A percentile compares a stretch with the other conserved stretches of the same genome.
Evolutionary conservation across 2,329 filamentous ascomycete species (phyloP).

Genomic region (Colletotrichum sojae): DNA sequence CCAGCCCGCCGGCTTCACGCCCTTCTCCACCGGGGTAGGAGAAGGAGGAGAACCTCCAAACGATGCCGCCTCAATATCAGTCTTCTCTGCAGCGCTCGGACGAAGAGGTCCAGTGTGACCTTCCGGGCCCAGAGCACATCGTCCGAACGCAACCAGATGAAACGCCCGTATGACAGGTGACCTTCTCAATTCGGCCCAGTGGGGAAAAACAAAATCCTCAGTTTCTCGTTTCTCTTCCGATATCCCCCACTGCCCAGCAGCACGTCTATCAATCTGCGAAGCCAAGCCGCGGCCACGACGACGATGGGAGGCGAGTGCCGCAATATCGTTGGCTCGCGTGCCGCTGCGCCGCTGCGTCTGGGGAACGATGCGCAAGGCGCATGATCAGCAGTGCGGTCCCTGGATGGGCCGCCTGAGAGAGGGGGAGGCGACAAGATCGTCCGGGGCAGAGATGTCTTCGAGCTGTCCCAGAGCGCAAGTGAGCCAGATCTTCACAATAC

Average conservation of each 20-base stretch:
- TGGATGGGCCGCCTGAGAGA: not conserved
- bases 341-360: slow-evolving; percentile 2
- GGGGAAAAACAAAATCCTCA: not conserved
- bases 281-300: not conserved
- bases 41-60: not conserved
- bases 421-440: slow-evolving; percentile 2
- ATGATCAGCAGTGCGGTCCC: slow-evolving; percentile 34
- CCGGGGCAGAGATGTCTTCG: not conserved
- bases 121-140: slow-evolving; percentile 10
- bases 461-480: not conserved
- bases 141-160: slow-evolving; percentile 15
- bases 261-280: too few relatives aligned
- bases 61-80: not conserved
- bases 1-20: not conserved
- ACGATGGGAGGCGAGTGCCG: slow-evolving; percentile 1
- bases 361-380: slow-evolving; percentile 23
- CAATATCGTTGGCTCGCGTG: slow-evolving; percentile 5
- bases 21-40: not conserved
- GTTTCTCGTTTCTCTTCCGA: too few relatives aligned
- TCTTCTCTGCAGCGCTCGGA: not conserved
- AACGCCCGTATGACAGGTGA: slow-evolving; percentile 3
- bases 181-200: not conserved
- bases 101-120: slow-evolving; percentile 13
- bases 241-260: too few relatives aligned
- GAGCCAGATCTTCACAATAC: slow-evolving; percentile 15